Base-by-base conservation (phyloP, 495 filamentous ascomycete genomes). In the Zalerion maritima region DNA sequence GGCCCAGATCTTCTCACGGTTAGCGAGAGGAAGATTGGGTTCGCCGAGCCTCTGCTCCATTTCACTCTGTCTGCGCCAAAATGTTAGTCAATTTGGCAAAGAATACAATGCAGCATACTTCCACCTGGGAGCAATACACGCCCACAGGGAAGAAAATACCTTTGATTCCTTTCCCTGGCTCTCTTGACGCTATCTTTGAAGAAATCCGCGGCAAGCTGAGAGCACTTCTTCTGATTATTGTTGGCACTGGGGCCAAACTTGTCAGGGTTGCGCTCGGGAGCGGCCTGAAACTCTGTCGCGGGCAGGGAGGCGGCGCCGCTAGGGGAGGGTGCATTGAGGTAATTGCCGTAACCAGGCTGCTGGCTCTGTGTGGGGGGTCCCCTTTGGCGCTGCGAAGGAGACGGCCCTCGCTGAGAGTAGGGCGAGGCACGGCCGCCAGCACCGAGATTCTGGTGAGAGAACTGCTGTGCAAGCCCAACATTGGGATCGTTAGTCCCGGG, bases 181-280 rank as follows among this genome's bases (percentile, higher is more conserved):
- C 83, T 72, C 57, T 85, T 79, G 15, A 94, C 89, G 47, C 84
- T 92, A 53, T 94, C 83, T 58, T 86, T 80, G 69, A 94, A 94
- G 62, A 94, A 94, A 34, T 81, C 74, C 31, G 73, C 77, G 26
- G 86, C 82, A 39, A 85, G 47, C 49, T 77, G 75, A 14, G 72
- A 72, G 41, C 75, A 75, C 54, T 78, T 81, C 57, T 76, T 79
- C 42, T 81, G 66, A 50, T 84, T 81, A 44, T 74, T 73, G 35
- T 68, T 62, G 15, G 56, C 49, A 36, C 57, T 55, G 11, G 52
- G 42, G 13, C 77, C 78, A 40, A 75, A 89, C 42, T 76, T 73
- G 38, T 87, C 75, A 0, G 77, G 74, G 46, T 76, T 79, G 24
- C 79, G 63, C 53, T 86, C 73, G 4, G 73, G 79, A 13, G 67